phyloP scores from a whole-genome alignment of 2,329 filamentous ascomycete species.

The Trichoderma sp. region DNA sequence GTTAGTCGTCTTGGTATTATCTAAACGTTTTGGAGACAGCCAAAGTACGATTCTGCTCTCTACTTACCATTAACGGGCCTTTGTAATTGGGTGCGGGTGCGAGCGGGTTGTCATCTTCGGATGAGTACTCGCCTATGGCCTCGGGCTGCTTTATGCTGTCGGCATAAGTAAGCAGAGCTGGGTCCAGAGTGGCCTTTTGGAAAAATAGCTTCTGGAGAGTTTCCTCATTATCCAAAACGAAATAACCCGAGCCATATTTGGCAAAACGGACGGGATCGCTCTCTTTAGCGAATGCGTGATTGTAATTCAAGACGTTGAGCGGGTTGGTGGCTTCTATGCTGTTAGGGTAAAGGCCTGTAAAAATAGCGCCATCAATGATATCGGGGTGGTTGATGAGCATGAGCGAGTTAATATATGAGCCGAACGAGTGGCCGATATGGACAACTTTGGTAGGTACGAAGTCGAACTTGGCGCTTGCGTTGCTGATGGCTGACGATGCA shows the following conservation, averaged over 20 bases:
- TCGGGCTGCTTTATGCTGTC: background rate
- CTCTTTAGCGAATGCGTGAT: background rate
- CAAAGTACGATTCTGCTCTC: too few species aligned
- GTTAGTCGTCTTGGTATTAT: too few species aligned
- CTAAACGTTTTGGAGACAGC: too few species aligned
- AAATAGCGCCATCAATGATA: background rate
- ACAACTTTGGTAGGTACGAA: too few species aligned
- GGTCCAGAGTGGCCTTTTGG: background rate
- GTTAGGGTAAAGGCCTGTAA: background rate
- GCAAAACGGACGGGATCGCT: background rate
- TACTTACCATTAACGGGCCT: background rate
- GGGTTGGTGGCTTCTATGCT: background rate
- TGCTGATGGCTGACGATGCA: too few species aligned
- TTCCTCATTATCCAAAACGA: background rate
- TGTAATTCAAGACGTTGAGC: conserved; percentile 4
- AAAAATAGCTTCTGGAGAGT: background rate
- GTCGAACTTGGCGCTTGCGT: too few species aligned
- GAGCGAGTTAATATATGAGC: too few species aligned
- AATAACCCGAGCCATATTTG: background rate
- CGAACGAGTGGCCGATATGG: too few species aligned
- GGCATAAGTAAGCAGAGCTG: background rate
- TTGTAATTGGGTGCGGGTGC: background rate
- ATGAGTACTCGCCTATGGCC: background rate
- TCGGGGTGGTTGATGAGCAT: background rate
- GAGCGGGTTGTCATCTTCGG: background rate